These are phyloP conservation scores for Nadsonia fulvescens DNA, from an alignment of 805 yeast species.

Conservation along the genomic window DNA sequence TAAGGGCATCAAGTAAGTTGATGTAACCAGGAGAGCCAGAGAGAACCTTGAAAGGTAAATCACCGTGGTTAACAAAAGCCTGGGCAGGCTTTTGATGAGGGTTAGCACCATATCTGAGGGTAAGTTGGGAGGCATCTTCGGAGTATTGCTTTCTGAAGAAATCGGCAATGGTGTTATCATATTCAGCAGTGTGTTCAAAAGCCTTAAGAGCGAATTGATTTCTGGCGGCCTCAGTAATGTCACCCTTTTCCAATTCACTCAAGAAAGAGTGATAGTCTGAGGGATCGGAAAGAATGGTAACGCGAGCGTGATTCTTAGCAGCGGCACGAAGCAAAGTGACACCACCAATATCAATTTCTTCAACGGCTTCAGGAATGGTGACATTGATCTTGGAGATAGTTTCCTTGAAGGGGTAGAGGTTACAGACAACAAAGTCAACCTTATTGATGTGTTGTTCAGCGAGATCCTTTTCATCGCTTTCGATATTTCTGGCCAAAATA, in stretches of 20 bases:
- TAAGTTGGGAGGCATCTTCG: constrained; percentile 75
- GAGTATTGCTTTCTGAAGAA: constrained; percentile 95
- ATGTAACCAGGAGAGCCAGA: constrained; percentile 96
- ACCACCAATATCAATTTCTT: constrained; percentile 96
- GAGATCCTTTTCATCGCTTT: constrained; percentile 77
- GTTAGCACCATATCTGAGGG: constrained; percentile 95
- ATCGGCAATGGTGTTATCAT: constrained; percentile 89
- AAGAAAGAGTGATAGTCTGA: constrained; percentile 76
- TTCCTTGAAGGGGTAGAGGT: constrained; percentile 95
- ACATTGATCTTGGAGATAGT: constrained; percentile 91
- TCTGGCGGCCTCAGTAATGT: constrained; percentile 53
- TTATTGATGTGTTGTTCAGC: constrained; percentile 80
- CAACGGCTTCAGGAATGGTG: constrained; percentile 93
- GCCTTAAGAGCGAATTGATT: constrained; percentile 87
- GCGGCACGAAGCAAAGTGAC: constrained; percentile 96
- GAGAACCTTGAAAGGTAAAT: constrained; percentile 84
- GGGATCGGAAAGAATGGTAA: constrained; percentile 89
- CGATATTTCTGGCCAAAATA: constrained; percentile 85
- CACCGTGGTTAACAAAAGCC: constrained; percentile 75
- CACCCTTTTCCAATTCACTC: constrained; percentile 59
- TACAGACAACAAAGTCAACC: constrained; percentile 94
- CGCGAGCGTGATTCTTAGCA: constrained; percentile 95
- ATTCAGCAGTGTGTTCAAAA: constrained; percentile 95
- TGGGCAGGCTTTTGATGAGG: constrained; percentile 99
- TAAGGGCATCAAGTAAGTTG: constrained; percentile 87